Evolutionary conservation across 306 rosid species (phyloP), one percentile per base, ranked within the genome.

Genomic region (Sindora glabra): DNA sequence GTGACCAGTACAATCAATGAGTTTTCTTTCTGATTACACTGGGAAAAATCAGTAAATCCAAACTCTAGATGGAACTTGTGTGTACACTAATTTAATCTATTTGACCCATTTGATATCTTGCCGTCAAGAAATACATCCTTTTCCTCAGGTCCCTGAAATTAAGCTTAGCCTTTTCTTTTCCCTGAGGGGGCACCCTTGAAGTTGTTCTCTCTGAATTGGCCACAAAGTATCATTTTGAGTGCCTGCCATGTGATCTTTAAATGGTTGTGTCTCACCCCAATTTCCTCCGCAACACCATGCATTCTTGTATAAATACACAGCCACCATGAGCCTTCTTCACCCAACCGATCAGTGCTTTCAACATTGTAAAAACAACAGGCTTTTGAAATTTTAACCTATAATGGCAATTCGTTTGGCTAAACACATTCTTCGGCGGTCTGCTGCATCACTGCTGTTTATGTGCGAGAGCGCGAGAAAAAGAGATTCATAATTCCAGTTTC

Each of bases 401-500:
- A 49, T 36, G 37, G 49, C 45, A 1, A 45, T 60, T 69, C 68
- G 63, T 33, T 69, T 69, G 33, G 59, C 73, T 16, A 59, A 73
- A 59, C 69, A 63, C 32, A 58, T 64, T n/a, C 50, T 70, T 10
- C 64, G 70, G 15, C 48, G 59, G 24, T 48, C 72, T 4, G 72
- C 46, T 22, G 41, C 26, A 26, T 34, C 40, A 6, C 74, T 8
- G 76, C 71, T 3, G 65, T 74, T 12, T 74, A 74, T 15, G 80
- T 71, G 6, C 77, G 77, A 19, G 77, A 70, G 37, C 24, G 64
- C 15, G 11, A 12, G 34, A 65, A 36, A 56, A 70, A 70, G 66
- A 42, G 79, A 56, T 67, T 34, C 15, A 56, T 74, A 10, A 64
- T 79, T 36, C 77, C 80, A 2, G n/a, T 68, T 26, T 68, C 67